Percentiles rank a stretch among this genome's conserved stretches.
These are phyloP conservation scores for Gonapodya prolifera DNA, from an alignment of 192 early-diverging fungal species.

Conservation along the genomic window DNA sequence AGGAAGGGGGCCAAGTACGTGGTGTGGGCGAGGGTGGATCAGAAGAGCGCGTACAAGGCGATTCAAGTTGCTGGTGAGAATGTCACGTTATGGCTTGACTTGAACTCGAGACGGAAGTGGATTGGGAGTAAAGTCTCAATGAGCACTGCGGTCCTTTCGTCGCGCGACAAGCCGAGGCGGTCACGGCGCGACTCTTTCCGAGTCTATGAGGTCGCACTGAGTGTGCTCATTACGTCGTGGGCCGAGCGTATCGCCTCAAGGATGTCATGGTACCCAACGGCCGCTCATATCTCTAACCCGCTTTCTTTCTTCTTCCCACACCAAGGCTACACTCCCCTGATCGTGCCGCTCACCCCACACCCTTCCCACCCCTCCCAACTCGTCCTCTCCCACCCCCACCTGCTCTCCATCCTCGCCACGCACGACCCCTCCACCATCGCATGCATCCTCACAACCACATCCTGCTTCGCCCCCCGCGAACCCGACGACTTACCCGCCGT, in stretches of 20 bases:
- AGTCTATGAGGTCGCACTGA: background rate
- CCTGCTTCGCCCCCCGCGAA: conserved; percentile 8
- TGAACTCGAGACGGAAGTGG: no score
- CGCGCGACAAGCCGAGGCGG: no score
- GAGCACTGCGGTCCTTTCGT: no score
- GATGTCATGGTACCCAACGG: background rate
- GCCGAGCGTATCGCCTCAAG: no score
- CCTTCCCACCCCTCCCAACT: background rate
- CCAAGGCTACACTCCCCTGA: background rate
- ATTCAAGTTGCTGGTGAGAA: background rate
- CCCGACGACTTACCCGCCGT: background rate
- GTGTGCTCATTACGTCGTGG: background rate
- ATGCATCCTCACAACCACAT: background rate
- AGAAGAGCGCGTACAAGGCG: background rate
- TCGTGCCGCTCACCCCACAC: background rate
- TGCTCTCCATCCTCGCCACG: background rate
- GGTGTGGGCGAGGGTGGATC: conserved; percentile 3
- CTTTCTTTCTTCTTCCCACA: no score
- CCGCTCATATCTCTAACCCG: background rate
- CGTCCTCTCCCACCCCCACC: background rate
- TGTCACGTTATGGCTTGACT: no score
- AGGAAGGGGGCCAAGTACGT: background rate
- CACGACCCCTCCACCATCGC: background rate
- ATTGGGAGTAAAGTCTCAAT: no score
- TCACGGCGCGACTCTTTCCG: no score